phyloP scores from a whole-genome alignment of 2,329 filamentous ascomycete species.

The Aspergillus fructus region DNA sequence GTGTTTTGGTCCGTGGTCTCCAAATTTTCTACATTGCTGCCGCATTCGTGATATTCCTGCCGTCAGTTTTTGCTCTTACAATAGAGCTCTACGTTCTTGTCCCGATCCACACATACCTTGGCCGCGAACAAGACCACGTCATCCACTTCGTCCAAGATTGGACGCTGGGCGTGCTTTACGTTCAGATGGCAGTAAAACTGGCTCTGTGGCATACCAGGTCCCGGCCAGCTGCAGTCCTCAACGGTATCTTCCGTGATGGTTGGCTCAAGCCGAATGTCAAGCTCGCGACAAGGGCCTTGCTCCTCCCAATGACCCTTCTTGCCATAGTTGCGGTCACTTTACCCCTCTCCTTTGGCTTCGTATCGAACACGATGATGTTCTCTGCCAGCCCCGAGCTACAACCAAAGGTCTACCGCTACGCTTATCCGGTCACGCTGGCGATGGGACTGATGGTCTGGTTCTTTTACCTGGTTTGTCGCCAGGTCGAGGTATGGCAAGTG shows the following conservation, averaged over 20 bases:
- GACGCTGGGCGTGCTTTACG: conserved; percentile 87
- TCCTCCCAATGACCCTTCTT: conserved; percentile 71
- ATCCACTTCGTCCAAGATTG: conserved; percentile 90
- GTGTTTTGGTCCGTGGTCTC: conserved; percentile 35
- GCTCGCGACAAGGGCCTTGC: conserved; percentile 79
- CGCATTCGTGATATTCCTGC: conserved; percentile 74
- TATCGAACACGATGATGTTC: conserved; percentile 47
- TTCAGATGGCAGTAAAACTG: conserved; percentile 73
- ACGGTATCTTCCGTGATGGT: conserved; percentile 70
- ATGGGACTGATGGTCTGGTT: conserved; percentile 53
- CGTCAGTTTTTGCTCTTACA: conserved; percentile 73
- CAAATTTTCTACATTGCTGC: conserved; percentile 72
- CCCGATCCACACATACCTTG: conserved; percentile 77
- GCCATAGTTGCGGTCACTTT: conserved; percentile 61
- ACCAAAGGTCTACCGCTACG: conserved; percentile 59
- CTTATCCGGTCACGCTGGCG: conserved; percentile 68
- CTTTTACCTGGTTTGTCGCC: conserved; percentile 41
- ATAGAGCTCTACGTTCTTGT: conserved; percentile 87
- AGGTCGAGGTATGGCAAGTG: conserved; percentile 73
- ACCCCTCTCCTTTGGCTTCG: conserved; percentile 62
- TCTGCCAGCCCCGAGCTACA: conserved; percentile 31
- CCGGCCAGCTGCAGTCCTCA: conserved; percentile 71
- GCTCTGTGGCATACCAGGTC: conserved; percentile 68
- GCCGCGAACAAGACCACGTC: conserved; percentile 33
- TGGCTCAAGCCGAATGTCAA: conserved; percentile 76